Evolutionary conservation across 1,284 basidiomycete genomes (phyloP), one percentile per base, ranked within the genome.

Genomic region (Fomitopsis pinicola): DNA sequence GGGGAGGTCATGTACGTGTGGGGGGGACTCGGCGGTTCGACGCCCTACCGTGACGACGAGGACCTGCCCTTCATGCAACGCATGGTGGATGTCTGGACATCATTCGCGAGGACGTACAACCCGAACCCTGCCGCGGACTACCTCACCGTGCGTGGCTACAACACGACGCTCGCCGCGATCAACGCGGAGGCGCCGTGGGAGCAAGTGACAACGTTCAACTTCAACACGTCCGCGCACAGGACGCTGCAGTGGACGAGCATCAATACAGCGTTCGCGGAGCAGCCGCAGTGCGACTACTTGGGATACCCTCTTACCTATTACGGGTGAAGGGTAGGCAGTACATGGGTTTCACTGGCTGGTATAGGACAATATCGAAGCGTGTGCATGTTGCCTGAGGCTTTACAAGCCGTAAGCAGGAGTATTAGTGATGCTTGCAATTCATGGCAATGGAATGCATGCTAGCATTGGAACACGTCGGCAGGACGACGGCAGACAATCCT

Each of bases 91-190:
- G 60, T 69, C 33, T 80, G 77, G 78, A 69, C 75, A 0, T 65
- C 73, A 4, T 81, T 79, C 62, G 76, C 73, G n/a, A 71, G 77
- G 57, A 75, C 74, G 14, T 75, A 74, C 65, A 65, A 80, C 59
- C 79, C 78, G 5, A 80, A 80, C 64, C 78, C 76, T 1, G 70
- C 74, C 50, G 66, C 64, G 14, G 69, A 63, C 0, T 78, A 75
- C 66, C 71, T 80, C 30, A 58, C 63, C 5, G 76, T 75, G 2
- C 71, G 78, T 14, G 70, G 72, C 14, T 71, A 70, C 66, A 65
- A 66, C 22, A 62, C 59, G 14, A 66, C 69, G 0, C 65, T 66
- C 1, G 57, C 60, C 48, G 66, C 66, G 10, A 65, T 72, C 36
- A 64, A 67, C n/a, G 35, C 54, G 10, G 63, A 71, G 62, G 58